Evolutionary conservation across 2,329 filamentous ascomycete species (phyloP), one percentile per base, ranked within the genome.

Genomic region (Chaetomium globosum): DNA sequence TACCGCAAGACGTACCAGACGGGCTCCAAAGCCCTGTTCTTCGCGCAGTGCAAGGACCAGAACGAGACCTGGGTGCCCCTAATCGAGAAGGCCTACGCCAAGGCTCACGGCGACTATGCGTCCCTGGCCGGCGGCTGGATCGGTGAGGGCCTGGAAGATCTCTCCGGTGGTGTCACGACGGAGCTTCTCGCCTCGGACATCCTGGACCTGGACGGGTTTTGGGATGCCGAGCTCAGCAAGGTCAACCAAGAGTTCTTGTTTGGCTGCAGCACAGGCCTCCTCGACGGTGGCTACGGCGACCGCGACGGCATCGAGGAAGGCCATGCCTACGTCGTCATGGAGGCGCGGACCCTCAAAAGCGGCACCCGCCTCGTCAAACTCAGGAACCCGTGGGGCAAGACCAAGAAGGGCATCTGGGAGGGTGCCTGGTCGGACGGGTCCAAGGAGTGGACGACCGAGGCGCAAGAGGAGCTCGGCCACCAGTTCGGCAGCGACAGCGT

Each of bases 31-130:
- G 87, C 90, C 0, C 79, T 94, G 0, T 92, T 91, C 76, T 93
- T 93, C 77, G 89, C 89, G 0, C 88, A 91, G 73, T 92, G 89
- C 75, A 84, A 85, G 65, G 85, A 90, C 69, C 85, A 87, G 2
- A 91, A 92, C 71, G 90, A 93, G 75, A 93, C 89, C 0, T 93
- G 90, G 90, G 80, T 93, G 33, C 90, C 90, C 0, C 80, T 93
- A 26, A 82, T 93, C 0, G 90, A 93, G 72, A 93, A 93, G 75
- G 89, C 89, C 1, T 93, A 91, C 71, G 90, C 90, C 21, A 93
- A 93, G 74, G 89, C 89, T 0, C 90, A 93, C 68, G 90, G 90
- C 4, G 91, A 95, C 73, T 96, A 90, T 70, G 85, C 83, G 21
- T 84, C 89, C 1, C 90, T 96, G 39, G 84, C 90, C 49, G 90